Conservation (phyloP, 1,284 basidiomycete genomes). For the Irpex sp. region DNA sequence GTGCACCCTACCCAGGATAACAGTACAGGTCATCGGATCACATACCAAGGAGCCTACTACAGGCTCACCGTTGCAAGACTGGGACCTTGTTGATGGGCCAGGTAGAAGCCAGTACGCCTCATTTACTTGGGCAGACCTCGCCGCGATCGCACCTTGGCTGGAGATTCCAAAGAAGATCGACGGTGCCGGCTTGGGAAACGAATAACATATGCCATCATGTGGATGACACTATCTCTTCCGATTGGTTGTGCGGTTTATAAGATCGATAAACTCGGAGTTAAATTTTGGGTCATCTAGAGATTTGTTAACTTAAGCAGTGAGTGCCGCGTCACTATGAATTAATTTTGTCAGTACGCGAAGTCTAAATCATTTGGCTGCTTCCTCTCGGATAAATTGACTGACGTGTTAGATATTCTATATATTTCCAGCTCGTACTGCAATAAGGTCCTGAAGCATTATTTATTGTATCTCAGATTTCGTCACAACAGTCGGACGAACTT, state of each 20-base stretch:
- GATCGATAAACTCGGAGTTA: background rate
- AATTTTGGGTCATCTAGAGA: too few species aligned
- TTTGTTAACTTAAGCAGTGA: too few species aligned
- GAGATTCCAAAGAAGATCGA: conserved; percentile 61
- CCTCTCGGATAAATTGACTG: too few species aligned
- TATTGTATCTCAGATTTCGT: background rate
- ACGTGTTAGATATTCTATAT: too few species aligned
- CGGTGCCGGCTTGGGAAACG: conserved; percentile 65
- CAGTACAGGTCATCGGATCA: conserved; percentile 55
- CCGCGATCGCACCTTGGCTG: conserved; percentile 75
- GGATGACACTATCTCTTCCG: background rate
- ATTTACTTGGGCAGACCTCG: conserved; percentile 64
- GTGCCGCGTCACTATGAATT: too few species aligned
- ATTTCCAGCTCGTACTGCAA: too few species aligned
- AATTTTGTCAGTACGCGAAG: too few species aligned
- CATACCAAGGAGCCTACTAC: conserved; percentile 35
- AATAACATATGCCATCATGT: conserved; percentile 9
- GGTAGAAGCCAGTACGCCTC: conserved; percentile 61
- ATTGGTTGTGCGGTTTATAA: background rate
- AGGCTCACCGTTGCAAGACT: conserved; percentile 39
- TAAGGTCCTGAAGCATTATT: background rate
- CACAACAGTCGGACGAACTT: background rate
- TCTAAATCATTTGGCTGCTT: too few species aligned
- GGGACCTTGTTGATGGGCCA: conserved; percentile 45
- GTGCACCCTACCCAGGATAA: conserved; percentile 43